Evolutionary conservation across 805 yeast genomes (phyloP).

Genomic region (Metschnikowia lachancei): DNA sequence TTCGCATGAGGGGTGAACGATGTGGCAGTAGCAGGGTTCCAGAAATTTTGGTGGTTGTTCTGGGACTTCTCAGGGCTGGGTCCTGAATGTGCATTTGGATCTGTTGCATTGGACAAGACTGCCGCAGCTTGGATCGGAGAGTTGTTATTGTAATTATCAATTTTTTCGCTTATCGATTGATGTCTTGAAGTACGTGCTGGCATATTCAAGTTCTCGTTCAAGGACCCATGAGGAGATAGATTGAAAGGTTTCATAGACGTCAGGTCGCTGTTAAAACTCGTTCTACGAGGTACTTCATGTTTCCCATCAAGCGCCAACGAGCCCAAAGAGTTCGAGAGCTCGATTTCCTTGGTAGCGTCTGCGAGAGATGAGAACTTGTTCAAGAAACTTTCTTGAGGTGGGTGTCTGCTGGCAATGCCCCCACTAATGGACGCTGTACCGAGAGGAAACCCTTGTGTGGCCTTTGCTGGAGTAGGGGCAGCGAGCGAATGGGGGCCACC

Average conservation of each 20-base stretch:
- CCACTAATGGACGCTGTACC: constrained; percentile 64
- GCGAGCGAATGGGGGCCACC: constrained; percentile 23
- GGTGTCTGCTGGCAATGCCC: constrained; percentile 48
- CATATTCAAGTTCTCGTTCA: constrained; percentile 44
- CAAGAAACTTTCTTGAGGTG: constrained; percentile 50
- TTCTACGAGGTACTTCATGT: constrained; percentile 39
- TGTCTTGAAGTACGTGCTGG: constrained; percentile 38
- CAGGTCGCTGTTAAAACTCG: constrained; percentile 44
- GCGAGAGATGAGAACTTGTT: constrained; percentile 65
- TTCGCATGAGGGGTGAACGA: constrained; percentile 50
- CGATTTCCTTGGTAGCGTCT: constrained; percentile 68
- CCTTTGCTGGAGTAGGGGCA: constrained; percentile 15
- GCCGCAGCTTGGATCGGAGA: constrained; percentile 48
- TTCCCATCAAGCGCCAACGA: constrained; percentile 33
- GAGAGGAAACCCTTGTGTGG: constrained; percentile 34
- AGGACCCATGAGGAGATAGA: constrained; percentile 39
- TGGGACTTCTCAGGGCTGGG: constrained; percentile 10
- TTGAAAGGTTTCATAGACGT: constrained; percentile 21
- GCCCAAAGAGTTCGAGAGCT: constrained; percentile 46
- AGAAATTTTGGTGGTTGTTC: constrained; percentile 40
- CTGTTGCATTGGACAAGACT: constrained; percentile 28
- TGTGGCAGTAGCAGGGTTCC: constrained; percentile 67
- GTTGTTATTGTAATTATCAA: constrained; percentile 51
- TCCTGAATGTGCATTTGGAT: constrained; percentile 20
- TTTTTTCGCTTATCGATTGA: constrained; percentile 59